Conservation (phyloP, 139 green algal genomes). For the Chlorokybus atmophyticus region DNA sequence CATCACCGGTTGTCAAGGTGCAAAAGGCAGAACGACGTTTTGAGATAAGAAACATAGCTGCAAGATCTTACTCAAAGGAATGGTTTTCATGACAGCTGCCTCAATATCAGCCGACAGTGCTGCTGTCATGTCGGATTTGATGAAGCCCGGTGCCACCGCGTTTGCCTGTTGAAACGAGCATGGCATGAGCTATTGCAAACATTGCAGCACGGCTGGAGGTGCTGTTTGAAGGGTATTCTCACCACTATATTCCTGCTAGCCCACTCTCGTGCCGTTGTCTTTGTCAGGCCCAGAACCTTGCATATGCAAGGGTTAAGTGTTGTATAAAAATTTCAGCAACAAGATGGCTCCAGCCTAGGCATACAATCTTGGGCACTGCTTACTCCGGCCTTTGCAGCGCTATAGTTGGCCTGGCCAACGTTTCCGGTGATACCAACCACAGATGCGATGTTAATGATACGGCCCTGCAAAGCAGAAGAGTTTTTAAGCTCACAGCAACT, state of each 20-base stretch:
- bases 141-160: constrained; percentile 41
- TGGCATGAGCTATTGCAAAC: too few species aligned
- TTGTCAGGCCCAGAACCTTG: too few species aligned
- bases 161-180: constrained; percentile 18
- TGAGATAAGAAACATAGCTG: not conserved
- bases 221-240: too few species aligned
- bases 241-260: constrained; percentile 29
- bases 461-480: constrained; percentile 35
- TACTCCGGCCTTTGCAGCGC: constrained; percentile 34
- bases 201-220: too few species aligned
- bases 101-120: constrained; percentile 33
- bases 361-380: too few species aligned
- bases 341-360: too few species aligned
- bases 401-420: constrained; percentile 58
- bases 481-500: constrained; percentile 6
- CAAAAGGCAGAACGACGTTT: not conserved
- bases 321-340: too few species aligned
- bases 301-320: too few species aligned
- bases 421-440: constrained; percentile 92
- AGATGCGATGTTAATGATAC: constrained; percentile 96
- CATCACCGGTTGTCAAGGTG: not conserved
- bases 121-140: constrained; percentile 43
- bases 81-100: constrained; percentile 34
- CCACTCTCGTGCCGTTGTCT: too few species aligned
- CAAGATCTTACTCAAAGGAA: constrained; percentile 25